phyloP scores from a whole-genome alignment of 2,329 filamentous ascomycete species.

The Mycosphaerella sp. region DNA sequence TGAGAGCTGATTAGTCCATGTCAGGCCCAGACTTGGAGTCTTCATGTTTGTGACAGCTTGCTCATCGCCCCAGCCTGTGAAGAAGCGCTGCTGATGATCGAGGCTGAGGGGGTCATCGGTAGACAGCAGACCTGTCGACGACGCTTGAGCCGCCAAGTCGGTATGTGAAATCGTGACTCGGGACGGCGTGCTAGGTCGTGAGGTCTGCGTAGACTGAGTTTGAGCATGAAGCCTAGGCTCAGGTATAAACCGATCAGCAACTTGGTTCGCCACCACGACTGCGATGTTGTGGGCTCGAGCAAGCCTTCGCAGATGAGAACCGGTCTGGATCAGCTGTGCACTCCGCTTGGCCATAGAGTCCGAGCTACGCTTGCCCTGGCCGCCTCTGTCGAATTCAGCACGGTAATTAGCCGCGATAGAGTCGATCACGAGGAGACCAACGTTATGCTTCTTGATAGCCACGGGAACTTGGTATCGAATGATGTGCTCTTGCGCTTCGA shows the following conservation, averaged over 20 bases:
- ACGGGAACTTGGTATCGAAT: constrained; percentile 87
- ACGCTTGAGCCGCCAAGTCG: neutral
- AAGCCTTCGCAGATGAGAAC: constrained; percentile 67
- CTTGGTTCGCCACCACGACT: constrained; percentile 90
- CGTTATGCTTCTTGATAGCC: constrained; percentile 64
- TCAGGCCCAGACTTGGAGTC: constrained; percentile 77
- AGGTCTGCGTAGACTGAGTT: constrained; percentile 18
- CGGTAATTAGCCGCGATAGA: constrained; percentile 94
- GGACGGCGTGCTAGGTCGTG: constrained; percentile 20
- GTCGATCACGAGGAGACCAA: constrained; percentile 81
- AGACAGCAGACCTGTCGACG: constrained; percentile 33
- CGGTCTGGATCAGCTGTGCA: constrained; percentile 68
- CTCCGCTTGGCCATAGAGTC: constrained; percentile 69
- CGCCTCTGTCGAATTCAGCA: constrained; percentile 67
- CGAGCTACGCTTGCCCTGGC: constrained; percentile 21
- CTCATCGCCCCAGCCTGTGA: constrained; percentile 86
- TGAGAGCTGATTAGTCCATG: constrained; percentile 86
- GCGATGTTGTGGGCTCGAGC: constrained; percentile 70
- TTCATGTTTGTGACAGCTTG: constrained; percentile 52
- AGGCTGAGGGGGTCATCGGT: constrained; percentile 59
- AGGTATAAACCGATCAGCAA: constrained; percentile 70
- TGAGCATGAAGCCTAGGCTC: constrained; percentile 11
- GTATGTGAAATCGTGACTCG: constrained; percentile 1
- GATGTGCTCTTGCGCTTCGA: constrained; percentile 94
- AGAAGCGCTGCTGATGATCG: constrained; percentile 88